Base-by-base conservation (phyloP, 352 stramenopile species). In the Phytophthora gonapodyides region DNA sequence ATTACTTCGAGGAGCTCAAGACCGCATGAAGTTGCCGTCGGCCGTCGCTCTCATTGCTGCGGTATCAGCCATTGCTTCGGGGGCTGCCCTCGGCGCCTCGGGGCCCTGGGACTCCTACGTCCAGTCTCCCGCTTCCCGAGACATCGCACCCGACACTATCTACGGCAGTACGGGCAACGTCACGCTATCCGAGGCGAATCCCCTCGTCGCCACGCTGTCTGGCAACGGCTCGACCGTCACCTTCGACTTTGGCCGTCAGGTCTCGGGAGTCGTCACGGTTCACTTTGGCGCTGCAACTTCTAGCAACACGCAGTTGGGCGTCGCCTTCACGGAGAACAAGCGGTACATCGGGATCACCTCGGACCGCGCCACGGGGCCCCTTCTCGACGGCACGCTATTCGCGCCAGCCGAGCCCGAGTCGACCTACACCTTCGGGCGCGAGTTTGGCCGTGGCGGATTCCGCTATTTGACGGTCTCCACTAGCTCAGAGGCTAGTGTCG, bases 361-460 rank as follows among this genome's bases (percentile, higher is more conserved):
- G 7, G 71, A 79, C 24, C 40, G 67, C 33, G 71, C 71, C 33
- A 79, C 67, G 5, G 71, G 74, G 59, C 45, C 56, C 8, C 60
- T 79, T 33, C 52, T 62, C 21, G 67, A 79, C 47, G 71, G 71
- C 13, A 75, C 64, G n/a, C 74, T 79, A 44, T 75, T 76, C 64
- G 56, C 71, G 1, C 45, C 48, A 13, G 67, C 64, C 0, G 50
- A 46, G 11, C 71, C 71, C 9, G 57, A 55, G 10, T 61, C 61
- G 1, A 66, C 34, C 11, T 75, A 67, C 61, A 78, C 61, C 11
- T 78, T 78, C 53, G 58, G 64, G 15, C 69, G 69, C 15, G 66
- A 71, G 17, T 75, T 72, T 13, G 65, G 61, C 11, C 69, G 69
- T 46, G 65, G 65, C 6, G 67, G 69, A 35, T 78, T 65, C 57